Conservation (phyloP, 2,329 filamentous ascomycete genomes). For the Penicillium glabrum region DNA sequence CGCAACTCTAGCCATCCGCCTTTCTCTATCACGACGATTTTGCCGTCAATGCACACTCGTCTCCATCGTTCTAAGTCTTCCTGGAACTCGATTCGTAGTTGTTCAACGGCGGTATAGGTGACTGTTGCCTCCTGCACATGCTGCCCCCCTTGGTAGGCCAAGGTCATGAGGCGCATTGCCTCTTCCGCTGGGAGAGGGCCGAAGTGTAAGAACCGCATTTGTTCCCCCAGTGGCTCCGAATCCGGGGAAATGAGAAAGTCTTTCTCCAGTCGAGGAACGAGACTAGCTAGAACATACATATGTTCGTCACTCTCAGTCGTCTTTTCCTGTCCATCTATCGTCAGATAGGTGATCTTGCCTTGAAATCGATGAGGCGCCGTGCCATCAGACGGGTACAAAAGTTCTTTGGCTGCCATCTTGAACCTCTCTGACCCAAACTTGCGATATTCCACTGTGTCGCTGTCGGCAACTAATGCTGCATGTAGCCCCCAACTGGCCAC, state of each 20-base stretch:
- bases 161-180: slow-evolving; percentile 74
- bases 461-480: slow-evolving; percentile 83
- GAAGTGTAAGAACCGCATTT: slow-evolving; percentile 73
- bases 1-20: slow-evolving; percentile 70
- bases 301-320: slow-evolving; percentile 53
- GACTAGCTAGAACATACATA: slow-evolving; percentile 72
- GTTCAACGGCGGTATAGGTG: slow-evolving; percentile 69
- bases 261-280: slow-evolving; percentile 79
- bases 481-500: slow-evolving; percentile 91
- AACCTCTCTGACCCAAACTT: slow-evolving; percentile 76
- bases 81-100: slow-evolving; percentile 63
- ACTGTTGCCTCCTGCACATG: slow-evolving; percentile 60
- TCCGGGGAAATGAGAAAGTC: slow-evolving; percentile 78
- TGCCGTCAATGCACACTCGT: slow-evolving; percentile 87
- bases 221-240: slow-evolving; percentile 68
- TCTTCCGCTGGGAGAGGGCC: slow-evolving; percentile 63
- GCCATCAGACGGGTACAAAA: slow-evolving; percentile 61
- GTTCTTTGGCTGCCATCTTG: slow-evolving; percentile 75
- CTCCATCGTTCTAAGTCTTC: slow-evolving; percentile 69
- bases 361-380: slow-evolving; percentile 56
- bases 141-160: slow-evolving; percentile 58
- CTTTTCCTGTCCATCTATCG: slow-evolving; percentile 26
- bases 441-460: slow-evolving; percentile 79
- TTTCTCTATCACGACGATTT: slow-evolving; percentile 71
- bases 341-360: slow-evolving; percentile 51